Evolutionary conservation across 768 basidiomycete genomes (phyloP), one percentile per base, ranked within the genome.

Genomic region (Leccinum variicolor): DNA sequence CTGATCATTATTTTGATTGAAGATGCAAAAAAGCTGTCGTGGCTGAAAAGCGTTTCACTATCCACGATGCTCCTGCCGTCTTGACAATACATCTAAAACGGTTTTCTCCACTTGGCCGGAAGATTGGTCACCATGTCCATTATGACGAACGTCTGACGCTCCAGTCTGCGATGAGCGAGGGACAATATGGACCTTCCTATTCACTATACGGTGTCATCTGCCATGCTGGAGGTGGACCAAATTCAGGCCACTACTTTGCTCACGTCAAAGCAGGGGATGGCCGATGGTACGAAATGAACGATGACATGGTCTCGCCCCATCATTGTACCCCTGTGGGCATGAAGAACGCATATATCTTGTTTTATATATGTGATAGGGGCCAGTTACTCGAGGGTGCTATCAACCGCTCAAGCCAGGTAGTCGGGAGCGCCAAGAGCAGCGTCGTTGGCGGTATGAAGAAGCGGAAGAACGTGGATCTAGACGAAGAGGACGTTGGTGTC

Each of bases 221-320:
- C 62, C 97, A 99, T 70, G 91, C 90, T 11, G 97, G 97, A 53
- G 80, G 84, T 43, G 94, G 94, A 6, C 93, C 95, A 14, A 92
- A 97, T 67, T 95, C 91, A 2, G 97, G 97, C 4, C 97, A 99
- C 73, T 99, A 99, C 74, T 93, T 85, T 62, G 88, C 95, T 17
- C 87, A 84, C 65, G 85, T 97, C 66, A 91, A 86, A 69, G 79
- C 84, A 41, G 79, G 78, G 34, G 75, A 82, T 33, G 87, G 85
- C 11, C 75, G 75, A 34, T 99, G 95, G 95, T 86, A 82, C 74
- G 87, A 93, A 75, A 95, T 95, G 87, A 96, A 99, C 74, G 97
- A 99, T 69, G 92, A 94, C 28, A 76, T 76, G 48, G 89, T 94
- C 23, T 74, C 79, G 10, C 66, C 74, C 4, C 66, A 72, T 14